Base-by-base conservation (phyloP, 257 asterid species). In the Nicotiana otophora region DNA sequence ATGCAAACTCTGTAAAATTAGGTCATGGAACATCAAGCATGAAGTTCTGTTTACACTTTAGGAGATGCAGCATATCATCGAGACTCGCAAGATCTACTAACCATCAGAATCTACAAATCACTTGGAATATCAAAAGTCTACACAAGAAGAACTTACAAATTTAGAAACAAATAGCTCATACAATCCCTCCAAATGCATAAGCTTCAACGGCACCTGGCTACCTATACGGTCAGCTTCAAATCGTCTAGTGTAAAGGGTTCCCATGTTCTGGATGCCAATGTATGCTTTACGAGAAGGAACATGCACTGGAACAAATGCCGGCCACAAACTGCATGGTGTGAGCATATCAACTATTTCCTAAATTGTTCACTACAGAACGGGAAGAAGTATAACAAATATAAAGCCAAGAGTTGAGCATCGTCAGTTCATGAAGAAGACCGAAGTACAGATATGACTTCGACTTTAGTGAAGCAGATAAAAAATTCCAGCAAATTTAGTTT, bases 301-400 rank as follows among this genome's bases (percentile, higher is more conserved):
- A 58, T 96, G 98, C 84, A 94, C 98, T n/a, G 99, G 99, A 84
- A 96, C 99, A 93, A 96, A 96, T 77, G 98, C 98, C 81, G 99
- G 98, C 98, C 97, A 92, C 86, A 91, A 85, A 90, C 99, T 96
- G 97, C 92, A 92, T 82, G 62, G 23, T 31, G 34, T 79, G 57
- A 53, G 83, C 83, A 66, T 80, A 19, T 36, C 57, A 63, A 62
- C 83, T 62, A 51, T 33, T 26, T 63, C 83, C 83, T 54, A 65
- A 64, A 23, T 46, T 68, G 30, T 31, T 26, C 20, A 5, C 26
- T 79, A 79, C 57, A 79, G 39, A 79, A 61, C 7, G 39, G 15
- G 53, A 80, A 57, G 12, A 79, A 64, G 83, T 48, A 72, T 72
- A 70, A 74, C 61, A 74, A 74, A 48, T 60, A 48, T 48, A 48